Conservation (phyloP, 2,329 filamentous ascomycete genomes). For the Gremmenia infestans region DNA sequence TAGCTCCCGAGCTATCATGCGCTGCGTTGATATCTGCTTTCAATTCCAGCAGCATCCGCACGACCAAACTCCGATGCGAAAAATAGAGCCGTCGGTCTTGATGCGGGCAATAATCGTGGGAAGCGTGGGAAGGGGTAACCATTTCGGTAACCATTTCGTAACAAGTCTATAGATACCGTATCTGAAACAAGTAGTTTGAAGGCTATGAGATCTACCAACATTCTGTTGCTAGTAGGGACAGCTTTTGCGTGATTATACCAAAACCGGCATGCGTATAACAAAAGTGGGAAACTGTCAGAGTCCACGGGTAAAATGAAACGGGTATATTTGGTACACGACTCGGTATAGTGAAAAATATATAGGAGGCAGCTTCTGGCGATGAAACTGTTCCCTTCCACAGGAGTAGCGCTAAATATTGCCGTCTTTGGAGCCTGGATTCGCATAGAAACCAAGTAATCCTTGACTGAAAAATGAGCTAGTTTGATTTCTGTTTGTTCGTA, state of each 20-base stretch:
- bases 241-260: not conserved
- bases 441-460: conserved; percentile 27
- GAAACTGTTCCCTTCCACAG: not conserved
- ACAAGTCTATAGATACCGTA: not conserved
- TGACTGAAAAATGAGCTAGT: conserved; percentile 30
- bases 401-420: not conserved
- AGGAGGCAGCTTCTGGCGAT: not conserved
- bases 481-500: not conserved
- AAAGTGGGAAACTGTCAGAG: not conserved
- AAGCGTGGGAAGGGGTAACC: too few relatives aligned
- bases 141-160: too few relatives aligned
- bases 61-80: not conserved
- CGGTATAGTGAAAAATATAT: not conserved
- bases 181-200: not conserved
- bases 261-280: not conserved
- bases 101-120: too few relatives aligned
- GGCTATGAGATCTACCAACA: not conserved
- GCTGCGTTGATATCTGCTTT: not conserved
- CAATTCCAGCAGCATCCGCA: not conserved
- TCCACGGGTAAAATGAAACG: too few relatives aligned
- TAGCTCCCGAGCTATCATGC: too few relatives aligned
- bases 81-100: not conserved
- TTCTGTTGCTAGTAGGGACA: not conserved
- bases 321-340: not conserved
- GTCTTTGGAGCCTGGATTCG: not conserved